Evolutionary conservation across 129 eudicot genomes (phyloP), one percentile per base, ranked within the genome.

Genomic region (Tanacetum coccineum): DNA sequence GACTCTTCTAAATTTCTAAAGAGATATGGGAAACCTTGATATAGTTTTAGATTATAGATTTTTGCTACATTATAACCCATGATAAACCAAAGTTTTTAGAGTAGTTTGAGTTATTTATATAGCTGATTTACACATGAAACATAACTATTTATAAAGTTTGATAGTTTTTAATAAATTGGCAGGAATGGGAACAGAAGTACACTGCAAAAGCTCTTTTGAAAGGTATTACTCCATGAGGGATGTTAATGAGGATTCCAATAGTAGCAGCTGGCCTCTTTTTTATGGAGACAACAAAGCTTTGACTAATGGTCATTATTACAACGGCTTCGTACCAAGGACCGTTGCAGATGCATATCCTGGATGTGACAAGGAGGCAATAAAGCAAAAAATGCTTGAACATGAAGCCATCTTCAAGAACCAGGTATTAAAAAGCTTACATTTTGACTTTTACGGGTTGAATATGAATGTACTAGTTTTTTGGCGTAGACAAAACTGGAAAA

Each of bases 181-280:
- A 93, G 99, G 89, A 74, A 93, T 93, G 99, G 98, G 99, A 84
- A 86, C 96, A 64, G 79, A 86, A 76, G 88, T 88, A 70, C 80
- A 92, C n/a, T n/a, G n/a, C n/a, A n/a, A n/a, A n/a, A n/a, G n/a
- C n/a, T n/a, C n/a, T n/a, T n/a, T n/a, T n/a, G n/a, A n/a, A n/a
- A n/a, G n/a, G n/a, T n/a, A n/a, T 82, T 80, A 84, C 80, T 80
- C 95, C 73, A 84, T 93, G 95, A 86, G 86, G 81, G 99, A 93
- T 76, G 83, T 79, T 68, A 93, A 84, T 50, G 90, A 80, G 68
- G 95, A 93, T 75, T 86, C 90, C 65, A 89, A 84, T 72, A 81
- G 90, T 79, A 76, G 86, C 63, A 86, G 84, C 64, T 89, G 96
- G 96, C 84, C 92, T 62, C 42, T 73, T 6, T 79, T 74, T 81